Percentiles rank a stretch among this genome's conserved stretches.
These are phyloP conservation scores for Astrothelium subdiscretum DNA, from an alignment of 495 filamentous ascomycete genomes.

Conservation along the genomic window DNA sequence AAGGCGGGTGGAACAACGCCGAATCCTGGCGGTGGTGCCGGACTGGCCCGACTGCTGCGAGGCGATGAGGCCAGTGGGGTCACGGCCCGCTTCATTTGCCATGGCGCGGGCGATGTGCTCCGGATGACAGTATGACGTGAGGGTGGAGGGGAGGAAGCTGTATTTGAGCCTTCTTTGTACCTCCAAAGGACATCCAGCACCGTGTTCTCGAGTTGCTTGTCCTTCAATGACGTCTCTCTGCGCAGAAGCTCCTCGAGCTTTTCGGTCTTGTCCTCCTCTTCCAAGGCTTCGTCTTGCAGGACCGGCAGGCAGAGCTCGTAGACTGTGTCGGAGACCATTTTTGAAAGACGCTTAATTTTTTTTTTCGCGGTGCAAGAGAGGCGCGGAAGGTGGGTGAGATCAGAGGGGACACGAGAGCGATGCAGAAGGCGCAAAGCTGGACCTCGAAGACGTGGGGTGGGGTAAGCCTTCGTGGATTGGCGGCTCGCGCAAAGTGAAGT, in stretches of 20 bases:
- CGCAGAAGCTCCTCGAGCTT: constrained; percentile 77
- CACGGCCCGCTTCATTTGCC: constrained; percentile 67
- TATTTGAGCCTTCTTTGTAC: constrained; percentile 65
- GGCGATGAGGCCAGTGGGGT: constrained; percentile 71
- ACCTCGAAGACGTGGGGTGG: no score
- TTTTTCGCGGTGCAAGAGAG: neutral
- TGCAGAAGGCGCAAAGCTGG: constrained; percentile 1
- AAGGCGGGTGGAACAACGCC: constrained; percentile 56
- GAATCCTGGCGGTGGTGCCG: constrained; percentile 69
- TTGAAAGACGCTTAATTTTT: neutral
- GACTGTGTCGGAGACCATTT: constrained; percentile 83
- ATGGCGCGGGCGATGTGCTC: constrained; percentile 81
- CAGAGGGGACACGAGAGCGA: neutral
- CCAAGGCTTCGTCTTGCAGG: constrained; percentile 67
- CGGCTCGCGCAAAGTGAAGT: neutral
- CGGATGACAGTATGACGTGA: constrained; percentile 80
- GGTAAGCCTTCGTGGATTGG: neutral
- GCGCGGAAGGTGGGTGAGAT: neutral
- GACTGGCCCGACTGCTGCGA: constrained; percentile 60
- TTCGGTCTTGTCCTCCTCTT: constrained; percentile 94
- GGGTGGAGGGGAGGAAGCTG: constrained; percentile 66
- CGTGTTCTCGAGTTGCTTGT: constrained; percentile 75
- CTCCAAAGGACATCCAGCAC: constrained; percentile 89
- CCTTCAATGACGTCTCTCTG: constrained; percentile 63
- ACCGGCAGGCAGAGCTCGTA: constrained; percentile 85